Percentiles rank a stretch among this genome's conserved stretches.
These are phyloP conservation scores for Phaeosphaeria sp. DNA, from an alignment of 2,329 filamentous ascomycete genomes.

Conservation along the genomic window DNA sequence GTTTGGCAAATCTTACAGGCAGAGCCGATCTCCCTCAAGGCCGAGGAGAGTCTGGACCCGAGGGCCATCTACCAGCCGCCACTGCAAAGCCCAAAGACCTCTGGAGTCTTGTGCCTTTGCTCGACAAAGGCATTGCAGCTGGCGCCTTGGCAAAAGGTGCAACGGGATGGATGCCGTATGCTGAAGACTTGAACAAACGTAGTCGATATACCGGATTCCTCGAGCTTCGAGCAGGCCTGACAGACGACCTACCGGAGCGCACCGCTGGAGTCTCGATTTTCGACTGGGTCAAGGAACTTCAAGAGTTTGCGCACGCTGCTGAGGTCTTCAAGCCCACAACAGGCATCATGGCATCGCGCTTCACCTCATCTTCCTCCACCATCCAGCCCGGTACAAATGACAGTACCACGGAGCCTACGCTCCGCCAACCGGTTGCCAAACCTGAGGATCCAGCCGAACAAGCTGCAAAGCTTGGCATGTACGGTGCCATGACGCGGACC, in stretches of 20 bases:
- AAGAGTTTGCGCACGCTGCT: slow-evolving; percentile 77
- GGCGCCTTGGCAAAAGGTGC: slow-evolving; percentile 57
- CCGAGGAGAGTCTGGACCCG: slow-evolving; percentile 73
- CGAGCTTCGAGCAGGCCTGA: slow-evolving; percentile 72
- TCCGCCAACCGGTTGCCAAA: slow-evolving; percentile 62
- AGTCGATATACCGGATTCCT: slow-evolving; percentile 83
- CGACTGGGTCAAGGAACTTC: slow-evolving; percentile 81
- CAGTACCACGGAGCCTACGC: slow-evolving; percentile 35
- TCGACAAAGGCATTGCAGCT: slow-evolving; percentile 51
- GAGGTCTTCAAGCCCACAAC: slow-evolving; percentile 90
- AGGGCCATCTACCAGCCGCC: slow-evolving; percentile 67
- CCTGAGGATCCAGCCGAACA: slow-evolving; percentile 80
- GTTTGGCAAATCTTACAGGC: slow-evolving; percentile 77
- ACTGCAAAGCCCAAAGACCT: slow-evolving; percentile 65
- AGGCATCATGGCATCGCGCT: slow-evolving; percentile 90
- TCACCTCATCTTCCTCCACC: slow-evolving; percentile 67
- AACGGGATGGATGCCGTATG: slow-evolving; percentile 80
- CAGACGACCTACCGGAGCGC: slow-evolving; percentile 64
- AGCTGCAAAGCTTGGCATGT: slow-evolving; percentile 91
- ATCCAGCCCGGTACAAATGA: slow-evolving; percentile 24
- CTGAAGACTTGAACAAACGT: slow-evolving; percentile 80
- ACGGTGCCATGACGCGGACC: slow-evolving; percentile 82
- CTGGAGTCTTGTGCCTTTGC: slow-evolving; percentile 55
- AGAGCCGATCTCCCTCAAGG: slow-evolving; percentile 79
- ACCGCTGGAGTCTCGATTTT: slow-evolving; percentile 62